phyloP scores from a whole-genome alignment of 805 yeast genomes.

The Candida xiaguanensis region DNA sequence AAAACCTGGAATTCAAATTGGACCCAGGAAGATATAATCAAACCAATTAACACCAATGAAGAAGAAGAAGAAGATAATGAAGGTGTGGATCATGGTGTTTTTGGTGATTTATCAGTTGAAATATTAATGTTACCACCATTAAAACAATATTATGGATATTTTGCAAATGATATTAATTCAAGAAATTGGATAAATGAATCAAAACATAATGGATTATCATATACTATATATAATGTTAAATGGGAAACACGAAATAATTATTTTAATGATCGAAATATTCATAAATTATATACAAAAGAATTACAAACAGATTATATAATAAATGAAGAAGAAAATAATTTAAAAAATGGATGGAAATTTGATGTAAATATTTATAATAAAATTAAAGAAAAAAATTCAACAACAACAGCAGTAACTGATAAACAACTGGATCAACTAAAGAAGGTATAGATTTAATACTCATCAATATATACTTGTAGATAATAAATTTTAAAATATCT shows the following conservation, averaged over 20 bases:
- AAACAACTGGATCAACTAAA: too few species aligned
- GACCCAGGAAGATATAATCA: conserved; percentile 23
- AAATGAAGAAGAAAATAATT: conserved; percentile 18
- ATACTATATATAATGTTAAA: conserved; percentile 54
- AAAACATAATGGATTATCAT: conserved; percentile 77
- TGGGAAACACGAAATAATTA: conserved; percentile 39
- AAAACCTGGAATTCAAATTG: conserved; percentile 30
- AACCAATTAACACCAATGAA: conserved; percentile 22
- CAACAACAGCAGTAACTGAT: too few species aligned
- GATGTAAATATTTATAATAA: conserved; percentile 23
- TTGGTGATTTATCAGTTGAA: conserved; percentile 55
- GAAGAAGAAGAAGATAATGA: conserved; percentile 11
- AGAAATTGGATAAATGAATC: conserved; percentile 58
- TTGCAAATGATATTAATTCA: conserved; percentile 66
- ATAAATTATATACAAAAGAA: conserved; percentile 27
- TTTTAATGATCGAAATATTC: conserved; percentile 24
- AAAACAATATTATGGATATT: conserved; percentile 59
- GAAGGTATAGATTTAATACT: too few species aligned
- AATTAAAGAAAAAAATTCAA: conserved; percentile 25
- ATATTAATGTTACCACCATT: conserved; percentile 67
- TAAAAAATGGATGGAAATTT: conserved; percentile 30
- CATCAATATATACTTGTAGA: too few species aligned
- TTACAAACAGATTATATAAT: conserved; percentile 18
- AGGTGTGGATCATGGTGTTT: conserved; percentile 18
- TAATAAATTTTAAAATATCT: too few species aligned